Evolutionary conservation across 805 yeast species (phyloP), one percentile per base, ranked within the genome.

Genomic region (Zygosaccharomyces pseudorouxii): DNA sequence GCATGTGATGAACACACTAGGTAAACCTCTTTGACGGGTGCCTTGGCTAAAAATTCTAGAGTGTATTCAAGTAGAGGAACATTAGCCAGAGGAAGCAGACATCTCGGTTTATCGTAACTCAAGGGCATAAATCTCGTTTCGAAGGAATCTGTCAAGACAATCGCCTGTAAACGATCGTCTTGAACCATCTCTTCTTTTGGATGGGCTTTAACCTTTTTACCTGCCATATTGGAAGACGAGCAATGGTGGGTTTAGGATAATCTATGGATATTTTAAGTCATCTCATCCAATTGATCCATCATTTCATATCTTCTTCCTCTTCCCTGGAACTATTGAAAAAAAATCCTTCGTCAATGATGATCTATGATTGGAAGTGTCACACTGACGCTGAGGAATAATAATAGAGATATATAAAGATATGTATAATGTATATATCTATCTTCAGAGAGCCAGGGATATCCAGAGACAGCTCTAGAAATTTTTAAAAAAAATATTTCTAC

Each of bases 51-150:
- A 63, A 93, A 93, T 69, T 93, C 98, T 46, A 93, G 72, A 2
- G 99, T 93, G 66, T 93, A 93, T 65, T 93, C 98, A 52, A 93
- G 80, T 61, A 93, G 76, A 8, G 99, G 99, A 16, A 88, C 88
- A 62, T 90, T 92, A 25, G 96, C 97, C 49, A 93, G 71, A 2
- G 97, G 97, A 53, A 93, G 73, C 37, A 93, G 73, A 70, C 99
- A 93, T 65, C 99, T 77, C 35, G 99, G 99, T 54, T 75, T 80
- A 16, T 80, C 81, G 2, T 88, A 76, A 0, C 97, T 87, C 55
- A 93, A 73, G 7, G 99, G 99, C 86, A 86, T 82, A 68, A 93
- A 93, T 58, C 96, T 75, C 1, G 93, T 84, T 67, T 90, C 87
- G 59, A 87, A 93, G 18, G 97, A 87, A 69, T 93, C 99, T 12